A percentile compares a stretch with the other conserved stretches of the same genome.
These are phyloP conservation scores for Bryum argenteum DNA, from an alignment of 225 moss, liverwort and hornwort genomes.

Conservation along the genomic window DNA sequence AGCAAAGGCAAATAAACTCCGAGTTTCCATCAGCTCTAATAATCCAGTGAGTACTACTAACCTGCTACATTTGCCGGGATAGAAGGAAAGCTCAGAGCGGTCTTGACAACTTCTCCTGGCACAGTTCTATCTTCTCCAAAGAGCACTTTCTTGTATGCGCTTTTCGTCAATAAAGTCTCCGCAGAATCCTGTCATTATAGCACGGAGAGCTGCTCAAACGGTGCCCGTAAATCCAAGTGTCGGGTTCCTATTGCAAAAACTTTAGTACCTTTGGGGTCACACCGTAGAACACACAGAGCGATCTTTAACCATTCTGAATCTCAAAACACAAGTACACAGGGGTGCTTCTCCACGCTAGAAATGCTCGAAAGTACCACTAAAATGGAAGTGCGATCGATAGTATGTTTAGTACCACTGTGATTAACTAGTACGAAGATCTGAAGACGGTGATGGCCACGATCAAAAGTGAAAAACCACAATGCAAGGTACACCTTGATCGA, in stretches of 20 bases:
- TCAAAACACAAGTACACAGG: background rate
- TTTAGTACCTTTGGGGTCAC: no score
- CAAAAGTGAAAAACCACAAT: background rate
- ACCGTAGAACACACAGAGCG: background rate
- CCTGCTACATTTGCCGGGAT: constrained; percentile 44
- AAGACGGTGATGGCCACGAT: background rate
- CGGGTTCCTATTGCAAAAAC: no score
- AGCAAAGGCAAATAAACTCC: background rate
- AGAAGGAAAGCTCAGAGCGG: constrained; percentile 32
- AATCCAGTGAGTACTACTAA: constrained; percentile 12
- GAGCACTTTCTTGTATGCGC: constrained; percentile 67
- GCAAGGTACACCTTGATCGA: background rate
- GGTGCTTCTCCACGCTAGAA: background rate
- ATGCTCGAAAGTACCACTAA: background rate
- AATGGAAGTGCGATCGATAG: no score
- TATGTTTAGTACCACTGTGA: no score
- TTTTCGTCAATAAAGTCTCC: constrained; percentile 66
- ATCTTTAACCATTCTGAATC: background rate
- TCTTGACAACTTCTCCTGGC: constrained; percentile 16
- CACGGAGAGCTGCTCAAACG: background rate
- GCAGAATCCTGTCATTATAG: constrained; percentile 58
- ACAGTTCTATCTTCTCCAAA: constrained; percentile 54
- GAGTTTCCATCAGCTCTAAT: background rate
- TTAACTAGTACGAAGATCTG: background rate
- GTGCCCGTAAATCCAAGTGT: no score